Conservation (phyloP, 2,329 filamentous ascomycete genomes). For the Aureobasidium uvarum region DNA sequence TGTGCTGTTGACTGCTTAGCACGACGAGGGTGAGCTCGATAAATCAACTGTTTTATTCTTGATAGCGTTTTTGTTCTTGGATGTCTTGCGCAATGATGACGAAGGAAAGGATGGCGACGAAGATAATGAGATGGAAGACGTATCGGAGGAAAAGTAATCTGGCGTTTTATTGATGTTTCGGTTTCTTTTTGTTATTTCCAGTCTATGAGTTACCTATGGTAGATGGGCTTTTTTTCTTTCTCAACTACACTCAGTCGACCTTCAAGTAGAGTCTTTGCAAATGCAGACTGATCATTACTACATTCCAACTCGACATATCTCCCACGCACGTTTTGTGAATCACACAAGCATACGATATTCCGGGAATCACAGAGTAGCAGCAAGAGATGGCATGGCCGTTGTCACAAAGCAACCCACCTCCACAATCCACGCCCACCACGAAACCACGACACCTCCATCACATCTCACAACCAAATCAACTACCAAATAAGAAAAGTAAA, state of each 20-base stretch:
- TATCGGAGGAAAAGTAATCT: slow-evolving; percentile 7
- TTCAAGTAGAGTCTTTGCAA: not conserved
- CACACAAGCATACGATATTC: too few relatives aligned
- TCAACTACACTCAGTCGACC: not conserved
- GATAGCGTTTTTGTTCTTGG: slow-evolving; percentile 14
- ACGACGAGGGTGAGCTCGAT: slow-evolving; percentile 24
- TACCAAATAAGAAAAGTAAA: too few relatives aligned
- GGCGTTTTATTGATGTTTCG: not conserved
- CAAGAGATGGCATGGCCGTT: too few relatives aligned
- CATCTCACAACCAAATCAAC: not conserved
- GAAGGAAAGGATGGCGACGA: not conserved
- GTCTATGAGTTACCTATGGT: not conserved
- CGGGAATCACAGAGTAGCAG: too few relatives aligned
- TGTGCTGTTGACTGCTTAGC: slow-evolving; percentile 15
- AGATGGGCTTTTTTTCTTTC: not conserved
- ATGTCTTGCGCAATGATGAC: not conserved
- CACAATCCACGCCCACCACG: too few relatives aligned
- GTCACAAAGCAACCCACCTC: too few relatives aligned
- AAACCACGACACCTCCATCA: not conserved
- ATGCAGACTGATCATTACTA: too few relatives aligned
- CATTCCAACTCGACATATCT: not conserved
- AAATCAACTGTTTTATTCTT: slow-evolving; percentile 3
- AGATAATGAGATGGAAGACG: not conserved
- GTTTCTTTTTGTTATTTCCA: not conserved
- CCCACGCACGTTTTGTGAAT: too few relatives aligned